phyloP scores from a whole-genome alignment of 1,284 basidiomycete genomes.

The Taiwanofungus camphoratus region DNA sequence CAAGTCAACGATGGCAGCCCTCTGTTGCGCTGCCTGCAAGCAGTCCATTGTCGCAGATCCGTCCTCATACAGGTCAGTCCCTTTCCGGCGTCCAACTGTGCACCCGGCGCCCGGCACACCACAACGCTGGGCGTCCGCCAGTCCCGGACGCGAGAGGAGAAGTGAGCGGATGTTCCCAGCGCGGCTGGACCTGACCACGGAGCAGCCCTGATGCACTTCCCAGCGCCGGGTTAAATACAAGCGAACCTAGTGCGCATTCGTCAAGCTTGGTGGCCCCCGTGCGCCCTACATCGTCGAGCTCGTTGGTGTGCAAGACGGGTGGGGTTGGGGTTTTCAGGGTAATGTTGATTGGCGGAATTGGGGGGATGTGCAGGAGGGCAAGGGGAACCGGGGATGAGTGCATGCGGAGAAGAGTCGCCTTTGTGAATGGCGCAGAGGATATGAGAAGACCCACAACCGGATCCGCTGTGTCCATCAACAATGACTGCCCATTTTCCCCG shows the following conservation, averaged over 20 bases:
- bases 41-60: too few relatives aligned
- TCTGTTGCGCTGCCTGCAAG: too few relatives aligned
- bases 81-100: slow-evolving; percentile 20
- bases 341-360: slow-evolving; percentile 17
- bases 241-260: slow-evolving; percentile 34
- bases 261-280: slow-evolving; percentile 1
- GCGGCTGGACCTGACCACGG: slow-evolving; percentile 50
- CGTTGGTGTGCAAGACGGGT: not conserved
- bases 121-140: slow-evolving; percentile 47
- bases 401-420: slow-evolving; percentile 58
- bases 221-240: slow-evolving; percentile 64
- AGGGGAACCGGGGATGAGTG: slow-evolving; percentile 71
- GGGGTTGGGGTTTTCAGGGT: not conserved
- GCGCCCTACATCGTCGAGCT: not conserved
- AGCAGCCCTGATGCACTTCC: slow-evolving; percentile 46
- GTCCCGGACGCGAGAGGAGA: not conserved
- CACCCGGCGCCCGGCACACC: slow-evolving; percentile 40
- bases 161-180: slow-evolving; percentile 47
- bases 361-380: slow-evolving; percentile 71
- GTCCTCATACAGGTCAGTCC: too few relatives aligned
- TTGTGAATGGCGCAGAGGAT: slow-evolving; percentile 74
- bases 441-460: slow-evolving; percentile 67
- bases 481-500: slow-evolving; percentile 1
- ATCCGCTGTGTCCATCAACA: slow-evolving; percentile 1
- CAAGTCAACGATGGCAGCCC: too few relatives aligned